Evolutionary conservation across 2,329 filamentous ascomycete species (phyloP).

Genomic region (Ophiostoma angusticollis): DNA sequence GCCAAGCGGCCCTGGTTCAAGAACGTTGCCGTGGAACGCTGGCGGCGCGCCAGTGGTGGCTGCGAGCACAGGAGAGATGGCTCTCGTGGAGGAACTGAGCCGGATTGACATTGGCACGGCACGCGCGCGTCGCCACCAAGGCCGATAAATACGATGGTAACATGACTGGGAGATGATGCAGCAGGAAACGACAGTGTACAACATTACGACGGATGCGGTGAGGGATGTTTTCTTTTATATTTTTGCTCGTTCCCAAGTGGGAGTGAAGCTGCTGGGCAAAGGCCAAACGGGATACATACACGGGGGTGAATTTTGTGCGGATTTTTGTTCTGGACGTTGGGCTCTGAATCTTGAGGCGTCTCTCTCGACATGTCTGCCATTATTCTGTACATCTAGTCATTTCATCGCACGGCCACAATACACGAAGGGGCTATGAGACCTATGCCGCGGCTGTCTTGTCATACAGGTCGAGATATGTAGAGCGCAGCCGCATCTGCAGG

Average conservation of each 20-base stretch:
- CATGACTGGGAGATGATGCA: no score
- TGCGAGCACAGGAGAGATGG: conserved; percentile 35
- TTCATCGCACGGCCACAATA: background rate
- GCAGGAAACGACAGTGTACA: no score
- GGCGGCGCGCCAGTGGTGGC: conserved; percentile 18
- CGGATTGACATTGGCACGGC: conserved; percentile 53
- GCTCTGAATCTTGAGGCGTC: background rate
- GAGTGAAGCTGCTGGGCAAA: no score
- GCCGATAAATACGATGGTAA: conserved; percentile 7
- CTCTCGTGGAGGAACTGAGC: conserved; percentile 59
- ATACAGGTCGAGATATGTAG: conserved; percentile 46
- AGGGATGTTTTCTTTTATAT: no score
- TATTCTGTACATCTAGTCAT: background rate
- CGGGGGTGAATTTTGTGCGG: background rate
- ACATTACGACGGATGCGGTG: no score
- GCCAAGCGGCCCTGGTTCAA: background rate
- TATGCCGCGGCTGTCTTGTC: conserved; percentile 15
- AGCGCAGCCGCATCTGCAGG: conserved; percentile 45
- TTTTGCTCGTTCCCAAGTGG: no score
- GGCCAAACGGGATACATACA: conserved; percentile 9
- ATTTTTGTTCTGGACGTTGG: background rate
- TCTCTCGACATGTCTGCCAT: background rate
- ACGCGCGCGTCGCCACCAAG: conserved; percentile 35
- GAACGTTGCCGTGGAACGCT: conserved; percentile 9
- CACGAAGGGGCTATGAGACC: background rate